These are phyloP conservation scores for Pythium periplocum DNA, from an alignment of 352 stramenopile genomes.

Conservation along the genomic window DNA sequence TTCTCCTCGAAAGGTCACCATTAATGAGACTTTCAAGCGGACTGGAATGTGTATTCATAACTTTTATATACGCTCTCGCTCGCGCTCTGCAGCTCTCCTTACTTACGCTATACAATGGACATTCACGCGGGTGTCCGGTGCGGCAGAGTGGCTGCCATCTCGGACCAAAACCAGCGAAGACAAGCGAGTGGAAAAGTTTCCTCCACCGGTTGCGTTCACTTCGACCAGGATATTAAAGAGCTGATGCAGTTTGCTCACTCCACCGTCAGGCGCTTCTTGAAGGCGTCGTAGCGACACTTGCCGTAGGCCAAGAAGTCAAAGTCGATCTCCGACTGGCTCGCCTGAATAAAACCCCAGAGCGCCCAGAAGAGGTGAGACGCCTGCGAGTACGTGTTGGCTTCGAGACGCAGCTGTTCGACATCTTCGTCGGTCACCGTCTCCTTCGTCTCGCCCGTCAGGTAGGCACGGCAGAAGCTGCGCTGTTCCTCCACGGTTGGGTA, in stretches of 20 bases:
- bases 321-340: conserved; percentile 84
- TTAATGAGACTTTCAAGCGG: no score
- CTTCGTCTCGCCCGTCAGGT: conserved; percentile 45
- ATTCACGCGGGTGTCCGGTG: no score
- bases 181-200: no score
- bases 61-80: no score
- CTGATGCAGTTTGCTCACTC: conserved; percentile 2
- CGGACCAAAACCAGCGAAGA: no score
- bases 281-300: conserved; percentile 63
- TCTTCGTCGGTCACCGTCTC: conserved; percentile 41
- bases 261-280: conserved; percentile 54
- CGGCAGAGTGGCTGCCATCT: no score
- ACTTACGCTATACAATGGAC: no score
- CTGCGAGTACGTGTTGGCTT: conserved; percentile 83
- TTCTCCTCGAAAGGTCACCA: no score
- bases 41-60: no score
- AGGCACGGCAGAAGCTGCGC: conserved; percentile 61
- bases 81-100: no score
- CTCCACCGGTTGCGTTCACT: no score
- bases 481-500: conserved; percentile 66
- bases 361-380: conserved; percentile 89
- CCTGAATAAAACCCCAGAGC: conserved; percentile 90
- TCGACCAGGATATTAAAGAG: no score
- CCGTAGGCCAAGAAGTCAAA: conserved; percentile 91
- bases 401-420: conserved; percentile 50